Percentiles rank a stretch among this genome's conserved stretches.
Conservation (phyloP, 2,329 filamentous ascomycete genomes). For the Fusarium algeriense region DNA sequence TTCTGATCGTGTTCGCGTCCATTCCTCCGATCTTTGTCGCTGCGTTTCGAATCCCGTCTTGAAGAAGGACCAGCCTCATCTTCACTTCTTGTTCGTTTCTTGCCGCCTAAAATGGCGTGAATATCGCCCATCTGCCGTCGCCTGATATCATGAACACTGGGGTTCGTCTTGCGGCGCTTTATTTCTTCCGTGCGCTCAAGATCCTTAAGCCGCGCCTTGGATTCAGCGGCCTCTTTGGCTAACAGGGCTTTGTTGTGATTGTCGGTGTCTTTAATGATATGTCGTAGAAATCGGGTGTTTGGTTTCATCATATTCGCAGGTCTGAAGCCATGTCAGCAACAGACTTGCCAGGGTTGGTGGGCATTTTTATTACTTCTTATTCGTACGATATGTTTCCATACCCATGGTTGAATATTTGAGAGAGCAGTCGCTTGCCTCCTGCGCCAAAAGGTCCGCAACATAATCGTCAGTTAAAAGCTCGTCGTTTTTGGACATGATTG, state of each 20-base stretch:
- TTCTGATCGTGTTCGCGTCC: constrained; percentile 16
- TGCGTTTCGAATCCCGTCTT: constrained; percentile 30
- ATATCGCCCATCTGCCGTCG: constrained; percentile 71
- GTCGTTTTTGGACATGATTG: constrained; percentile 59
- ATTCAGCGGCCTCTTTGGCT: constrained; percentile 85
- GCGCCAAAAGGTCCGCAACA: constrained; percentile 81
- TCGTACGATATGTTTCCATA: constrained; percentile 70
- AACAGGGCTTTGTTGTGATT: constrained; percentile 89
- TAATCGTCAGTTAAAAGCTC: constrained; percentile 79
- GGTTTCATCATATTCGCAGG: constrained; percentile 81
- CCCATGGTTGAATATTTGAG: constrained; percentile 81
- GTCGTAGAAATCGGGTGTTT: constrained; percentile 88
- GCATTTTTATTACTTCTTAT: constrained; percentile 60
- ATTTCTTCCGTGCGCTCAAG: constrained; percentile 64
- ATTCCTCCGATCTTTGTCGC: constrained; percentile 8
- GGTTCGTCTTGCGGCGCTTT: constrained; percentile 59
- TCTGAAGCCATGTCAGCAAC: constrained; percentile 56
- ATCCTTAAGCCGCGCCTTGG: constrained; percentile 75
- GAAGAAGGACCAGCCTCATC: constrained; percentile 39
- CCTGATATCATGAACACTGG: constrained; percentile 64
- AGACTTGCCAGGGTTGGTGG: constrained; percentile 18
- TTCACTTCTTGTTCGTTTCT: constrained; percentile 50
- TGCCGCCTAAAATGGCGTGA: constrained; percentile 66
- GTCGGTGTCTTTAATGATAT: constrained; percentile 90
- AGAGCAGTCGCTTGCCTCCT: constrained; percentile 81